These are phyloP conservation scores for Corinectria fuckeliana DNA, from an alignment of 2,329 filamentous ascomycete genomes.

Conservation along the genomic window DNA sequence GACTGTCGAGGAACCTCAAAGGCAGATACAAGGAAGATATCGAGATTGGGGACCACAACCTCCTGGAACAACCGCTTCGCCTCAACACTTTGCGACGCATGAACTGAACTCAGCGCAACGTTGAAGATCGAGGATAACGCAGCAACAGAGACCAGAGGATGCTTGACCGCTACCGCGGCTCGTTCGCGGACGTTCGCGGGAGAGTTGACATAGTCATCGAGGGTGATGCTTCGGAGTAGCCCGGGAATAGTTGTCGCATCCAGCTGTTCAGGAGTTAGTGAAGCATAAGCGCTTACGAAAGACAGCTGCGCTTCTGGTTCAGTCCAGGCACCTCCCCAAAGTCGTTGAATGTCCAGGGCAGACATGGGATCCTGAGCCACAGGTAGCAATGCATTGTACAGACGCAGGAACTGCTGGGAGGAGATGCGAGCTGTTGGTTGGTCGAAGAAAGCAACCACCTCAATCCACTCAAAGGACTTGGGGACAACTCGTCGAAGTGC, in stretches of 20 bases:
- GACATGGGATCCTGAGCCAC: constrained; percentile 63
- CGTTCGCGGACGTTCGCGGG: constrained; percentile 57
- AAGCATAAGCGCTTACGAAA: constrained; percentile 89
- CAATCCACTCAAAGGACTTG: constrained; percentile 70
- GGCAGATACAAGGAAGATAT: constrained; percentile 79
- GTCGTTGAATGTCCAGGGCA: constrained; percentile 78
- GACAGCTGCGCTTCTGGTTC: constrained; percentile 88
- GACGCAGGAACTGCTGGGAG: constrained; percentile 77
- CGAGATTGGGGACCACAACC: constrained; percentile 74
- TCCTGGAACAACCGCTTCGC: constrained; percentile 71
- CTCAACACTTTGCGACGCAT: constrained; percentile 67
- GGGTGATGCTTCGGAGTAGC: constrained; percentile 77
- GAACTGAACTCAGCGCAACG: constrained; percentile 66
- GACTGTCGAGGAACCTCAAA: constrained; percentile 76
- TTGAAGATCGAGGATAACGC: constrained; percentile 76
- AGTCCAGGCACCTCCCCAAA: constrained; percentile 93
- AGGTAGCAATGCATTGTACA: constrained; percentile 81
- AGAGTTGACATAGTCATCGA: constrained; percentile 61
- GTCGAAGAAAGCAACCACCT: constrained; percentile 82
- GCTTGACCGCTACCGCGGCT: constrained; percentile 71
- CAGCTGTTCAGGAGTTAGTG: constrained; percentile 74
- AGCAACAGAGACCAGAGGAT: constrained; percentile 87
- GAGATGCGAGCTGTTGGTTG: constrained; percentile 78
- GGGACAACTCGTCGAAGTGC: constrained; percentile 68
- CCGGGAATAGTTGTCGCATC: constrained; percentile 86